phyloP scores from a whole-genome alignment of 805 yeast species.

The Jamesozyma lodderae region DNA sequence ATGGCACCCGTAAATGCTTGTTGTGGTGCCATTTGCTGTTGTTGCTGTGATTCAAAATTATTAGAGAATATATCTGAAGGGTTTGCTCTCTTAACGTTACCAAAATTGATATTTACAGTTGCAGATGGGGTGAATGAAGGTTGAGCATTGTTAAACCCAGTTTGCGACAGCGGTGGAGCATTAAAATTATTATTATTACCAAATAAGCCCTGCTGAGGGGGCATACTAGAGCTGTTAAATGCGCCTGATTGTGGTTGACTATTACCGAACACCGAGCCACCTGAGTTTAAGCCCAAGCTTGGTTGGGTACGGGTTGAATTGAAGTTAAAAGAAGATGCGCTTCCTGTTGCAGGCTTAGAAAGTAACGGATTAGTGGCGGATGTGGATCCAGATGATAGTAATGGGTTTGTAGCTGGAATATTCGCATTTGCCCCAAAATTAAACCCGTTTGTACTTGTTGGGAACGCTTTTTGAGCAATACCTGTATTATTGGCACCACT shows the following conservation, averaged over 20 bases:
- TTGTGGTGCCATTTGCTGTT: slow-evolving; percentile 1
- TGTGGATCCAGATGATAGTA: not conserved
- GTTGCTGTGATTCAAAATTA: slow-evolving; percentile 1
- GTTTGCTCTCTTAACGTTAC: slow-evolving; percentile 9
- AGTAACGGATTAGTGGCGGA: slow-evolving; percentile 3
- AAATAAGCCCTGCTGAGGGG: not conserved
- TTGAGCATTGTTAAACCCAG: too few species aligned
- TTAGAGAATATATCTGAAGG: slow-evolving; percentile 21
- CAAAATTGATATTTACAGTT: slow-evolving; percentile 23
- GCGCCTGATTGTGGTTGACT: not conserved
- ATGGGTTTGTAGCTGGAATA: not conserved
- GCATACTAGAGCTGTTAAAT: not conserved
- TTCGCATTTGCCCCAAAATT: not conserved
- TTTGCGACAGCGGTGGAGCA: too few species aligned
- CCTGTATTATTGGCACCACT: not conserved
- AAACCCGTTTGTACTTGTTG: slow-evolving; percentile 1
- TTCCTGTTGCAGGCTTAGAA: slow-evolving; percentile 1
- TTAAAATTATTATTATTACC: not conserved
- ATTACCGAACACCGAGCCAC: slow-evolving; percentile 8
- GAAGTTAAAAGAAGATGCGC: not conserved
- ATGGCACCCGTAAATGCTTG: slow-evolving; percentile 4
- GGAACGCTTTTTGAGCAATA: slow-evolving; percentile 1
- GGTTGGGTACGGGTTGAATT: slow-evolving; percentile 2
- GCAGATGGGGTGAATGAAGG: slow-evolving; percentile 16
- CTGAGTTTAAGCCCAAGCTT: slow-evolving; percentile 1